These are phyloP conservation scores for Stachybotrys chartarum DNA, from an alignment of 2,329 filamentous ascomycete species.

Conservation along the genomic window DNA sequence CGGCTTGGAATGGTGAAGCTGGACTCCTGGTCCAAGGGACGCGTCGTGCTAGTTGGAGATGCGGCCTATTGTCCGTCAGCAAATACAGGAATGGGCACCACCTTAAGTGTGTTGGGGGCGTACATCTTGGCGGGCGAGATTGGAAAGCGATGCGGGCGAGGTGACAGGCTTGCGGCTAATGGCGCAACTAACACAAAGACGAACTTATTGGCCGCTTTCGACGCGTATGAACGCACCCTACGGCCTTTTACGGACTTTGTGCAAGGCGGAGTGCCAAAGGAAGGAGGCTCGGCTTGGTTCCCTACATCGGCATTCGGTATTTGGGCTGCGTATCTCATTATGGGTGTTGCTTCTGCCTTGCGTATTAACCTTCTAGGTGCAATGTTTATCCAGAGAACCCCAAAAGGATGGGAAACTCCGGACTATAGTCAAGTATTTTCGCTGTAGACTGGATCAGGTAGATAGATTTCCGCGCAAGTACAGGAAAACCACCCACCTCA, in stretches of 20 bases:
- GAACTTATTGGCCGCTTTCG: background rate
- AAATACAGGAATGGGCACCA: slow-evolving; percentile 45
- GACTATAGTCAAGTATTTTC: too few species aligned
- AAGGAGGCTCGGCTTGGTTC: too few species aligned
- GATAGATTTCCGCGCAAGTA: too few species aligned
- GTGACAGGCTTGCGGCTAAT: background rate
- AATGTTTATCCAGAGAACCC: too few species aligned
- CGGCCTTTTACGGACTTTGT: background rate
- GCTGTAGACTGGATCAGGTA: too few species aligned
- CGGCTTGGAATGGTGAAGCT: slow-evolving; percentile 37
- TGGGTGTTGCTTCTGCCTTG: too few species aligned
- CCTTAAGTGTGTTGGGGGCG: slow-evolving; percentile 37
- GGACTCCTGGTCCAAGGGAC: slow-evolving; percentile 33
- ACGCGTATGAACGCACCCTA: background rate
- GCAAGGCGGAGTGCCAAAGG: background rate
- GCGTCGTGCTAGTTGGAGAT: slow-evolving; percentile 46
- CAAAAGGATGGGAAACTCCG: too few species aligned
- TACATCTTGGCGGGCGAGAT: slow-evolving; percentile 50
- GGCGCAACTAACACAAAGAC: background rate
- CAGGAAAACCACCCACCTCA: too few species aligned
- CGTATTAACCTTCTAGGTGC: too few species aligned
- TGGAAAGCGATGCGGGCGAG: background rate
- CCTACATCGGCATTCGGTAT: too few species aligned
- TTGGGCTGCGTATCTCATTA: too few species aligned
- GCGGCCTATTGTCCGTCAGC: slow-evolving; percentile 43